Evolutionary conservation across 2,329 filamentous ascomycete genomes (phyloP).

Genomic region (Sporothrix sp.): DNA sequence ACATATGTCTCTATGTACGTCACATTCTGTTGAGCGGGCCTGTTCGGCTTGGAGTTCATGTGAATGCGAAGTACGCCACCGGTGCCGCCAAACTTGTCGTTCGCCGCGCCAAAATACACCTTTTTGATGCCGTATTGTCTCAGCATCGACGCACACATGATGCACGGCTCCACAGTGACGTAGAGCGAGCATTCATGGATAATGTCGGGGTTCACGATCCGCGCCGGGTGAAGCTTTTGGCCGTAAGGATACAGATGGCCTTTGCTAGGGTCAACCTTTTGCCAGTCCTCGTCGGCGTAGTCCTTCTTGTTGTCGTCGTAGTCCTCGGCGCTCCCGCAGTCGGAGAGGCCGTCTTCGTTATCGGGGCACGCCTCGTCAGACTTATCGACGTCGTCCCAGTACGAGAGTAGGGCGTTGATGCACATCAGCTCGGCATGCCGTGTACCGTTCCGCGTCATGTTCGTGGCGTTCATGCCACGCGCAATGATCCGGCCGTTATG

Average conservation of each 20-base stretch:
- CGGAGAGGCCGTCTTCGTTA: constrained; percentile 33
- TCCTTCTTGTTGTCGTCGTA: constrained; percentile 20
- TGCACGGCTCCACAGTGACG: constrained; percentile 95
- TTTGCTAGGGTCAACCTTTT: constrained; percentile 43
- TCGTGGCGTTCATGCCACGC: constrained; percentile 93
- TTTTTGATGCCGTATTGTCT: constrained; percentile 79
- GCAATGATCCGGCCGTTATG: constrained; percentile 71
- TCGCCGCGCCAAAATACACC: constrained; percentile 91
- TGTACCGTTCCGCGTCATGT: constrained; percentile 80
- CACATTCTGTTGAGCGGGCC: constrained; percentile 21
- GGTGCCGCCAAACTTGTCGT: constrained; percentile 94
- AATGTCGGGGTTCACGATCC: constrained; percentile 55
- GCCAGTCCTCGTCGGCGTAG: constrained; percentile 34
- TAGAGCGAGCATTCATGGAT: constrained; percentile 70
- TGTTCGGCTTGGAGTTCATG: constrained; percentile 39
- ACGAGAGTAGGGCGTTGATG: constrained; percentile 48
- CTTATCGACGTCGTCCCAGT: constrained; percentile 26
- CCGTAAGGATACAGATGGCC: constrained; percentile 53
- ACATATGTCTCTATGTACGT: constrained; percentile 19
- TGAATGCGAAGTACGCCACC: constrained; percentile 89
- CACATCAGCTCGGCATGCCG: constrained; percentile 94
- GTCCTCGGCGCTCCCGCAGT: constrained; percentile 24
- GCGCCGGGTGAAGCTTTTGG: constrained; percentile 45
- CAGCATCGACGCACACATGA: constrained; percentile 94
- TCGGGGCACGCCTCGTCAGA: constrained; percentile 17